These are phyloP conservation scores for Spathaspora sp. DNA, from an alignment of 805 yeast genomes.

Conservation along the genomic window DNA sequence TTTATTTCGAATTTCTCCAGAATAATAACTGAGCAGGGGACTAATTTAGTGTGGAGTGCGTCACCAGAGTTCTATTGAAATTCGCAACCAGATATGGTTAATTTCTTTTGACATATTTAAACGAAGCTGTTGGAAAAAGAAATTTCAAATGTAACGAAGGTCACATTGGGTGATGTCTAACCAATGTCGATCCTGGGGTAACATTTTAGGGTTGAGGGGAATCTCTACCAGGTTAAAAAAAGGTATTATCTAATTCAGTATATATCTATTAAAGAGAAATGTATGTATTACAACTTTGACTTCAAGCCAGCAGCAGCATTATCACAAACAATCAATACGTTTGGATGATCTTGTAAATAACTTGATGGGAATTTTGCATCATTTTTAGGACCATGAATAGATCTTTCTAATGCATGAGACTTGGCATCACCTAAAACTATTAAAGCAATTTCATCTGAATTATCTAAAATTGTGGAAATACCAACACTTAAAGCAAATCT, in stretches of 20 bases:
- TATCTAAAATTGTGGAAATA: conserved; percentile 53
- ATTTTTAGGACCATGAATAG: conserved; percentile 35
- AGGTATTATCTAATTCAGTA: not conserved
- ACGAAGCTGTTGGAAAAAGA: not conserved
- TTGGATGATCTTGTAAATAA: conserved; percentile 45
- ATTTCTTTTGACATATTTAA: not conserved
- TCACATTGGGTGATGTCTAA: not conserved
- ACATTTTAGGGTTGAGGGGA: not conserved
- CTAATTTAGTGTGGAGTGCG: not conserved
- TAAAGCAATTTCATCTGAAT: conserved; percentile 49
- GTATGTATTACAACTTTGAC: conserved; percentile 23
- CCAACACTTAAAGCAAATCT: conserved; percentile 52
- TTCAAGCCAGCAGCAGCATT: conserved; percentile 41
- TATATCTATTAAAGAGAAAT: not conserved
- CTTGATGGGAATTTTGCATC: conserved; percentile 46
- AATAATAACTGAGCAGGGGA: too few species aligned
- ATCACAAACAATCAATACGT: conserved; percentile 46
- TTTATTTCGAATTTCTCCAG: not conserved
- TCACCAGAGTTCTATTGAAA: too few species aligned
- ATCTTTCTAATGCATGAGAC: conserved; percentile 43
- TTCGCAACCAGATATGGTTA: too few species aligned
- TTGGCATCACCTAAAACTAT: conserved; percentile 50
- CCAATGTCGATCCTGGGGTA: not conserved
- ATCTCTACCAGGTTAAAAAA: too few species aligned
- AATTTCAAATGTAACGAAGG: not conserved